Conservation (phyloP, 2,329 filamentous ascomycete genomes). For the Curvularia lunata region DNA sequence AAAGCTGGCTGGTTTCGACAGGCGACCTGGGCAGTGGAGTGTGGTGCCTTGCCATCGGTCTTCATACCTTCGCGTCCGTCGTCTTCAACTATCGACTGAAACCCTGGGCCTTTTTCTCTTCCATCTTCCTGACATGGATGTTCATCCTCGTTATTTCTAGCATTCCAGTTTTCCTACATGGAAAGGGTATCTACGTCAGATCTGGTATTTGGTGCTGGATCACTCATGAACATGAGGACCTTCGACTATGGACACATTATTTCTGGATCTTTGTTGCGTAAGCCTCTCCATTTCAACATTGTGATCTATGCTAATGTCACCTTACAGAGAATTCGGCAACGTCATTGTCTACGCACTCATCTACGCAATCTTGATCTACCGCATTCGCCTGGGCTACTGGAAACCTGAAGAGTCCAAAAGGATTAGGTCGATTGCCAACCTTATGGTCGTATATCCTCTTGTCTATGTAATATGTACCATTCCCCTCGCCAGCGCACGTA, state of each 20-base stretch:
- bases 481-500: conserved; percentile 68
- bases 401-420: conserved; percentile 41
- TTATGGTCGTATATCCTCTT: conserved; percentile 71
- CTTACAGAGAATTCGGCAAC: conserved; percentile 55
- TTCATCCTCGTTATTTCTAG: conserved; percentile 65
- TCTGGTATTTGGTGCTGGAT: conserved; percentile 74
- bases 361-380: conserved; percentile 49
- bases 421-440: conserved; percentile 55
- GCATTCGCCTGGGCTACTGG: conserved; percentile 49
- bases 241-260: conserved; percentile 68
- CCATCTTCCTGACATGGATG: conserved; percentile 61
- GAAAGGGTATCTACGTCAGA: conserved; percentile 63
- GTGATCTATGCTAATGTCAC: conserved; percentile 7
- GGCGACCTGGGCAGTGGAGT: conserved; percentile 71
- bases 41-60: conserved; percentile 69
- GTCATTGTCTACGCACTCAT: conserved; percentile 58
- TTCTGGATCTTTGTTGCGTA: conserved; percentile 66
- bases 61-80: conserved; percentile 70
- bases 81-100: conserved; percentile 62
- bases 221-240: conserved; percentile 58
- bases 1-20: conserved; percentile 72
- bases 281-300: background rate
- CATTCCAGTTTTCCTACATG: conserved; percentile 56
- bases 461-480: conserved; percentile 74
- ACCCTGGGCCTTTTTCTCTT: conserved; percentile 58